Percentiles rank a stretch among this genome's conserved stretches.
These are phyloP conservation scores for Chlorella ohadii DNA, from an alignment of 139 green algal species.

Conservation along the genomic window DNA sequence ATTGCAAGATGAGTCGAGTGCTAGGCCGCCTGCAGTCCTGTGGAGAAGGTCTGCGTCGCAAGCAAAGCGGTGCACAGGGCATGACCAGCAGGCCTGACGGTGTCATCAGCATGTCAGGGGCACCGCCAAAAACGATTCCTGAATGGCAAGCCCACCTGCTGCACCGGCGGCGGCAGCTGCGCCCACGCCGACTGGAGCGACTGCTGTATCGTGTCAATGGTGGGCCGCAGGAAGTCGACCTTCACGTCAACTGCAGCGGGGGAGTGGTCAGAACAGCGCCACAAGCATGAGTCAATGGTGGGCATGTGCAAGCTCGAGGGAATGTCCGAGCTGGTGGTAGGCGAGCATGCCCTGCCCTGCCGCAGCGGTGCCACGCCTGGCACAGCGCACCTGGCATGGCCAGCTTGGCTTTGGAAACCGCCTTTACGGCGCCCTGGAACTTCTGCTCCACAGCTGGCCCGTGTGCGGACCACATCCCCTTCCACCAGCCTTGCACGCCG, in stretches of 20 bases:
- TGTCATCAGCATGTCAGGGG: too few species aligned
- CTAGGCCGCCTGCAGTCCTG: too few species aligned
- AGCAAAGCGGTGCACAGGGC: too few species aligned
- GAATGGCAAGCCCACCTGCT: conserved; percentile 30
- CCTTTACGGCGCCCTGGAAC: neutral
- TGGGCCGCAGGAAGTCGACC: conserved; percentile 57
- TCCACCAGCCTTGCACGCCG: conserved; percentile 6
- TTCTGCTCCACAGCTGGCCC: conserved; percentile 6
- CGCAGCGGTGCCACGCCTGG: neutral
- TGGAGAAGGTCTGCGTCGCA: too few species aligned
- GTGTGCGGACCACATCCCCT: neutral
- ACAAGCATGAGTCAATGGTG: too few species aligned
- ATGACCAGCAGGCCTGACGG: too few species aligned
- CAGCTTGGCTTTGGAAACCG: conserved; percentile 20
- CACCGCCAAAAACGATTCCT: too few species aligned
- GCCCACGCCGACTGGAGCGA: conserved; percentile 28
- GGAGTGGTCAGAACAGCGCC: neutral
- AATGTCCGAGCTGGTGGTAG: too few species aligned
- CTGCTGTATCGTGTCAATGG: conserved; percentile 45
- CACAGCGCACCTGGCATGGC: conserved; percentile 22
- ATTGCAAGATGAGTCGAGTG: too few species aligned
- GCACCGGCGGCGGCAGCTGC: conserved; percentile 56
- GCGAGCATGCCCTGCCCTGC: too few species aligned
- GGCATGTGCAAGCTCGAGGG: neutral
- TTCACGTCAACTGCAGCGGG: conserved; percentile 41